Percentiles rank a stretch among this genome's conserved stretches.
phyloP scores from a whole-genome alignment of 2,329 filamentous ascomycete species.

The Diaporthe sp. region DNA sequence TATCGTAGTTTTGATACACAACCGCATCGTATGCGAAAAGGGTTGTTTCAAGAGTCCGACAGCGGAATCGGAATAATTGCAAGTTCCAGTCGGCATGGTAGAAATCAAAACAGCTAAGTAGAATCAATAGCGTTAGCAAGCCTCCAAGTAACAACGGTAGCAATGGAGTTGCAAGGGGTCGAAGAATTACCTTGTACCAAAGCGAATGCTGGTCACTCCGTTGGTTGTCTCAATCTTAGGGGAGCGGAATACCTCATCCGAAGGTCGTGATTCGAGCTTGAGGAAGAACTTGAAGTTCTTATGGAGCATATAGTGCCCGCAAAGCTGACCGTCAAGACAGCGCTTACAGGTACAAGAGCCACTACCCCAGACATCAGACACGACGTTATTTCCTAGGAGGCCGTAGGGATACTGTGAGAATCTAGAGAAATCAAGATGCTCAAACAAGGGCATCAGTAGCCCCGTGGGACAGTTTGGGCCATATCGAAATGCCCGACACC shows the following conservation, averaged over 20 bases:
- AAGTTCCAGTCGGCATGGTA: conserved; percentile 6
- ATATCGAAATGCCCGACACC: neutral
- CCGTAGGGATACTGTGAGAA: conserved; percentile 6
- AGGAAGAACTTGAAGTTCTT: conserved; percentile 3
- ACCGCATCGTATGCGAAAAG: conserved; percentile 3
- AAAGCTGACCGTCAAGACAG: neutral
- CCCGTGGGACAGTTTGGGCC: neutral
- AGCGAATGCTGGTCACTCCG: neutral
- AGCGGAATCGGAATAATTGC: conserved; percentile 6
- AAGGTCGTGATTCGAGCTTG: neutral
- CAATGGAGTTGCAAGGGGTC: neutral
- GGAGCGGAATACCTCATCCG: neutral
- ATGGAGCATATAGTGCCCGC: neutral
- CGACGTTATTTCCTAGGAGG: neutral
- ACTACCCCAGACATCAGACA: conserved; percentile 1
- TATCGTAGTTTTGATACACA: neutral
- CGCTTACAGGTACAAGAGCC: neutral
- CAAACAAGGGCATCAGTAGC: conserved; percentile 1
- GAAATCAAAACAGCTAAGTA: neutral
- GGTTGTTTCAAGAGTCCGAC: conserved; percentile 2
- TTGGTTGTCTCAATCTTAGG: conserved; percentile 5
- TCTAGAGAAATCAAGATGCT: neutral
- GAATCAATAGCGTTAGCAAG: neutral
- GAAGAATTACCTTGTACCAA: neutral
- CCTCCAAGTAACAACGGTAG: neutral